Evolutionary conservation across 129 eudicot genomes (phyloP).

Genomic region (Artemisia tridentata): DNA sequence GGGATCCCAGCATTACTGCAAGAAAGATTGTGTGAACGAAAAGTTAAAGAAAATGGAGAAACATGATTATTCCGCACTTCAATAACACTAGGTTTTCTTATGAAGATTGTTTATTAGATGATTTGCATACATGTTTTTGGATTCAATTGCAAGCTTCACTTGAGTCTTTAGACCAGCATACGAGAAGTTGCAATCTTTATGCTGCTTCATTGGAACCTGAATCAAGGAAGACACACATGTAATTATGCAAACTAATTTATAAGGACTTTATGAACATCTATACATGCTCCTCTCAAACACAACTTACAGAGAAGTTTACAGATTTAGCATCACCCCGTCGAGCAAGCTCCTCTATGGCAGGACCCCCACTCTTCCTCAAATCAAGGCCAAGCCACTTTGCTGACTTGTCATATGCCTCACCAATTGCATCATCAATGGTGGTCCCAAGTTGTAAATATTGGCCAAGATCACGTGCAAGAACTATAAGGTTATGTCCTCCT

Average conservation of each 20-base stretch:
- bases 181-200: slow-evolving; percentile 95
- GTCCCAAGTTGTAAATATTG: slow-evolving; percentile 95
- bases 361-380: slow-evolving; percentile 89
- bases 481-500: slow-evolving; percentile 94
- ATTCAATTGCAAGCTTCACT: slow-evolving; percentile 89
- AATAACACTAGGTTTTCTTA: neutral
- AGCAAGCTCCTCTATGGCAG: slow-evolving; percentile 98
- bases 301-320: slow-evolving; percentile 59
- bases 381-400: slow-evolving; percentile 95
- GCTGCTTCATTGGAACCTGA: slow-evolving; percentile 96
- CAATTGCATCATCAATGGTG: slow-evolving; percentile 87
- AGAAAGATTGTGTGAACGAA: neutral
- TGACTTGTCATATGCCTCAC: slow-evolving; percentile 92
- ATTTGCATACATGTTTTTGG: slow-evolving; percentile 66
- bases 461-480: slow-evolving; percentile 96
- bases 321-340: slow-evolving; percentile 69
- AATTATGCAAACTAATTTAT: neutral
- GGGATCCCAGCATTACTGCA: slow-evolving; percentile 73
- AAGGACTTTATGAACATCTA: slow-evolving; percentile 1
- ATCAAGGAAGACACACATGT: slow-evolving; percentile 1
- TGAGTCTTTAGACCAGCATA: slow-evolving; percentile 98
- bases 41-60: slow-evolving; percentile 9
- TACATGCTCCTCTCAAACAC: slow-evolving; percentile 6
- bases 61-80: slow-evolving; percentile 2
- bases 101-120: neutral